Evolutionary conservation across 2,329 filamentous ascomycete genomes (phyloP).

Genomic region (Trichoderma sp.): DNA sequence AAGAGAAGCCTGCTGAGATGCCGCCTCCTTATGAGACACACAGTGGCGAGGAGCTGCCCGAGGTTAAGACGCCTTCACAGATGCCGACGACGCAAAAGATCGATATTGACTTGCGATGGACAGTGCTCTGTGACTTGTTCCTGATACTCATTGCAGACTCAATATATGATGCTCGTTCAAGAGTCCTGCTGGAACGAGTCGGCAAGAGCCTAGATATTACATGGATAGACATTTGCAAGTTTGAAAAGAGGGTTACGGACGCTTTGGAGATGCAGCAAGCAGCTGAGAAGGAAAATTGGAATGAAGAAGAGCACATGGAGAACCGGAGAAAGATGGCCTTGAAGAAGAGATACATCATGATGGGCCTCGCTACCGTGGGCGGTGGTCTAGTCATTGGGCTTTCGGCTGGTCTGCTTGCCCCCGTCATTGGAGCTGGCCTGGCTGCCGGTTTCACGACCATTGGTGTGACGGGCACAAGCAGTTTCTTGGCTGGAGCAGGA

Average conservation of each 20-base stretch:
- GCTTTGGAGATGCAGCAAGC: slow-evolving; percentile 96
- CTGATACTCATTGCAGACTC: slow-evolving; percentile 95
- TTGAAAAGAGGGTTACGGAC: slow-evolving; percentile 96
- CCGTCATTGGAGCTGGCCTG: slow-evolving; percentile 89
- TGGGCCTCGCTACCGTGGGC: slow-evolving; percentile 94
- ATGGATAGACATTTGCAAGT: slow-evolving; percentile 92
- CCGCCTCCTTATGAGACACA: slow-evolving; percentile 63
- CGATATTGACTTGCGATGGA: slow-evolving; percentile 96
- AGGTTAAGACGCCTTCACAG: slow-evolving; percentile 79
- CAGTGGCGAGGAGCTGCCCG: slow-evolving; percentile 68
- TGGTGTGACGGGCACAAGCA: slow-evolving; percentile 82
- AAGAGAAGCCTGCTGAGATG: slow-evolving; percentile 49
- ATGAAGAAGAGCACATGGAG: slow-evolving; percentile 93
- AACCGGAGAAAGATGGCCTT: slow-evolving; percentile 75
- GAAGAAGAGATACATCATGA: slow-evolving; percentile 84
- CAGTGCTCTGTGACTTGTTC: slow-evolving; percentile 92
- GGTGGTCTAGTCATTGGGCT: slow-evolving; percentile 93
- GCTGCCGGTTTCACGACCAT: slow-evolving; percentile 95
- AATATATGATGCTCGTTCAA: slow-evolving; percentile 84
- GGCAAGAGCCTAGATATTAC: slow-evolving; percentile 76
- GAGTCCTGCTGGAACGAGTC: slow-evolving; percentile 78
- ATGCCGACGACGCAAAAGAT: slow-evolving; percentile 79
- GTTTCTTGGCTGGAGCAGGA: slow-evolving; percentile 86
- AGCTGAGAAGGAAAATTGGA: slow-evolving; percentile 94
- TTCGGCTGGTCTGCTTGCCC: slow-evolving; percentile 86